Evolutionary conservation across 768 basidiomycete genomes (phyloP).

Genomic region (Mycena rebaudengoi): DNA sequence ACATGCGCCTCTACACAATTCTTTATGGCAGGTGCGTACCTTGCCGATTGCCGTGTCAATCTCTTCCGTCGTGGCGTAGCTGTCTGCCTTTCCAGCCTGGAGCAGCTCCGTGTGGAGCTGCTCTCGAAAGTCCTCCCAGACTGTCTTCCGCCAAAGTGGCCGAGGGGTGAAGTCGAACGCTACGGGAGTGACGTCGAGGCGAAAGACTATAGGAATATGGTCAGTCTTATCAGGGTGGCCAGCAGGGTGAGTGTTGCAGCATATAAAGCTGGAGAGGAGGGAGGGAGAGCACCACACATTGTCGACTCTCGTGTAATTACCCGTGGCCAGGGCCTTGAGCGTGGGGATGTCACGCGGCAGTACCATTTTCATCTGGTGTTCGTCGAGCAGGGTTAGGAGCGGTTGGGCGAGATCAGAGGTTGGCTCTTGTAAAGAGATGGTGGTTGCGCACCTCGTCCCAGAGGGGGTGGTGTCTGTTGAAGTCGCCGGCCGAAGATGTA

Average conservation of each 20-base stretch:
- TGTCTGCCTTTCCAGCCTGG: neutral
- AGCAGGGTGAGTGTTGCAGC: conserved; percentile 34
- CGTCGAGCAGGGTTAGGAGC: conserved; percentile 35
- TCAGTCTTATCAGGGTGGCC: conserved; percentile 39
- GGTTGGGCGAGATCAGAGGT: conserved; percentile 30
- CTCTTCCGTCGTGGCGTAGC: neutral
- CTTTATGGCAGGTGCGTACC: conserved; percentile 27
- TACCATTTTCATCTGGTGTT: conserved; percentile 40
- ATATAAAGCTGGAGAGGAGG: conserved; percentile 27
- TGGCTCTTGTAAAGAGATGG: conserved; percentile 42
- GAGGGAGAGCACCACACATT: conserved; percentile 48
- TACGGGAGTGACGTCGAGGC: conserved; percentile 29
- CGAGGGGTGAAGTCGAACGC: neutral
- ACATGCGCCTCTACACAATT: conserved; percentile 25
- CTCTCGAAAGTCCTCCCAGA: conserved; percentile 42
- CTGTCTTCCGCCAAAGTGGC: conserved; percentile 37
- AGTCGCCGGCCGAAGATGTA: conserved; percentile 47
- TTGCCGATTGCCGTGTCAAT: neutral
- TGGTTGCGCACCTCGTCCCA: conserved; percentile 46
- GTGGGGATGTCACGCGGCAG: conserved; percentile 47
- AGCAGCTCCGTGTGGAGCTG: conserved; percentile 14
- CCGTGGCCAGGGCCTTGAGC: conserved; percentile 32
- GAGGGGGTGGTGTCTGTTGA: conserved; percentile 50
- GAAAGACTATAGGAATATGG: conserved; percentile 48
- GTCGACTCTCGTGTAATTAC: conserved; percentile 49